Evolutionary conservation across 805 yeast genomes (phyloP).

Genomic region (Blastobotrys muscicola): DNA sequence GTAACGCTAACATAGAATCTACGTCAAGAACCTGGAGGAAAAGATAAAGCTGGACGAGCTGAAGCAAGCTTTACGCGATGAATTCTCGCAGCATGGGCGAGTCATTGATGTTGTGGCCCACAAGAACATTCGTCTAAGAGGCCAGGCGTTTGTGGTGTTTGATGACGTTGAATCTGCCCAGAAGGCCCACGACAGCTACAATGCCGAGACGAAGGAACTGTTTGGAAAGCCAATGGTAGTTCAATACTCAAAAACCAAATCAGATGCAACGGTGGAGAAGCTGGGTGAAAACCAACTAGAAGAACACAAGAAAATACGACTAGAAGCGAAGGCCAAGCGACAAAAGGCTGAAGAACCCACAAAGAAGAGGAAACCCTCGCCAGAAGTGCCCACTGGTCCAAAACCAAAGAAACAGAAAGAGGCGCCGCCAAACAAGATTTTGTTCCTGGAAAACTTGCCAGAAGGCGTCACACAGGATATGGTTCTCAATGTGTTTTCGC

Average conservation of each 20-base stretch:
- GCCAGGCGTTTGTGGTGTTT: constrained; percentile 74
- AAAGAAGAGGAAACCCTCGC: constrained; percentile 7
- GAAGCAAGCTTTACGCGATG: constrained; percentile 32
- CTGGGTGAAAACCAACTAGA: constrained; percentile 15
- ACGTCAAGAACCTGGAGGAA: constrained; percentile 66
- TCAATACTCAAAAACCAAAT: constrained; percentile 36
- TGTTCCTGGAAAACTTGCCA: constrained; percentile 61
- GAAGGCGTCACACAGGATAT: constrained; percentile 31
- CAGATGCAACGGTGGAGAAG: constrained; percentile 37
- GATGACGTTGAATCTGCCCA: constrained; percentile 34
- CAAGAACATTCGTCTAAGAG: constrained; percentile 55
- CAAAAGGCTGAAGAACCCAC: constrained; percentile 3
- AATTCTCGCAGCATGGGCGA: constrained; percentile 40
- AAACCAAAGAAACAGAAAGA: constrained; percentile 4
- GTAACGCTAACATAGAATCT: constrained; percentile 32
- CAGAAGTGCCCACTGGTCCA: constrained; percentile 5
- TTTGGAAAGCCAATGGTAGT: constrained; percentile 42
- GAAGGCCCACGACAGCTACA: constrained; percentile 36
- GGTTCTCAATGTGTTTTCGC: constrained; percentile 39
- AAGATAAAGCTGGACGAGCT: constrained; percentile 46
- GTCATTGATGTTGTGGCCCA: constrained; percentile 46
- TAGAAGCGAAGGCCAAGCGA: constrained; percentile 16
- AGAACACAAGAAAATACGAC: constrained; percentile 18
- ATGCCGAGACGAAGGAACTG: constrained; percentile 29
- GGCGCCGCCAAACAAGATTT: constrained; percentile 56